Conservation (phyloP, 371 early-diverging fungal species). For the Apophysomyces sp. region DNA sequence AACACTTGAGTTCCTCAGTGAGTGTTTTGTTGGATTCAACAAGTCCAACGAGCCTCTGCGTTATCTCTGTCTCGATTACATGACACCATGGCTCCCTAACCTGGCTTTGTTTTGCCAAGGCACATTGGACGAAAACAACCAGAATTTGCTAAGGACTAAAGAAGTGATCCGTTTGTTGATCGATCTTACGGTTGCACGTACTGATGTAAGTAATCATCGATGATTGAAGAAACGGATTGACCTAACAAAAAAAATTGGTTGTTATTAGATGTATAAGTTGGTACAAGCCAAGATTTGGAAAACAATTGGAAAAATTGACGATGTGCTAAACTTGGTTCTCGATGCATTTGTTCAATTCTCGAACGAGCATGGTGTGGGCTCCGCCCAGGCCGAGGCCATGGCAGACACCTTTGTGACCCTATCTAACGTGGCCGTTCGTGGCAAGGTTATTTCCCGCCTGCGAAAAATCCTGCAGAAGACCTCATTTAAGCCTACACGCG, state of each 20-base stretch:
- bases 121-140: slow-evolving; percentile 30
- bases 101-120: slow-evolving; percentile 59
- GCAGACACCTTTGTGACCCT: slow-evolving; percentile 82
- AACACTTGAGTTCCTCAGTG: slow-evolving; percentile 84
- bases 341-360: slow-evolving; percentile 76
- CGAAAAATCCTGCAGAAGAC: slow-evolving; percentile 68
- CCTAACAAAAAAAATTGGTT: no score
- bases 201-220: slow-evolving; percentile 43
- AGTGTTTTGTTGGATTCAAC: slow-evolving; percentile 78
- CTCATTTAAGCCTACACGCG: slow-evolving; percentile 62
- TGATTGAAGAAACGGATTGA: no score
- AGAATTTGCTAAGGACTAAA: slow-evolving; percentile 56
- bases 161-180: slow-evolving; percentile 74
- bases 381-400: slow-evolving; percentile 74
- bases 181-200: slow-evolving; percentile 76
- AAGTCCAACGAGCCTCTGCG: slow-evolving; percentile 67
- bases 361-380: slow-evolving; percentile 75
- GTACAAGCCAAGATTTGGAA: slow-evolving; percentile 85
- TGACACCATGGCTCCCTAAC: slow-evolving; percentile 86
- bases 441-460: slow-evolving; percentile 71
- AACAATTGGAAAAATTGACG: slow-evolving; percentile 71
- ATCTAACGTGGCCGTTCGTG: slow-evolving; percentile 72
- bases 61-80: slow-evolving; percentile 80
- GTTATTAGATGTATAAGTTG: slow-evolving; percentile 61
- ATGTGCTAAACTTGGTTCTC: slow-evolving; percentile 71